Evolutionary conservation across 108 stramenopile species (phyloP).

Genomic region (Pseudonitzschia multiseries): DNA sequence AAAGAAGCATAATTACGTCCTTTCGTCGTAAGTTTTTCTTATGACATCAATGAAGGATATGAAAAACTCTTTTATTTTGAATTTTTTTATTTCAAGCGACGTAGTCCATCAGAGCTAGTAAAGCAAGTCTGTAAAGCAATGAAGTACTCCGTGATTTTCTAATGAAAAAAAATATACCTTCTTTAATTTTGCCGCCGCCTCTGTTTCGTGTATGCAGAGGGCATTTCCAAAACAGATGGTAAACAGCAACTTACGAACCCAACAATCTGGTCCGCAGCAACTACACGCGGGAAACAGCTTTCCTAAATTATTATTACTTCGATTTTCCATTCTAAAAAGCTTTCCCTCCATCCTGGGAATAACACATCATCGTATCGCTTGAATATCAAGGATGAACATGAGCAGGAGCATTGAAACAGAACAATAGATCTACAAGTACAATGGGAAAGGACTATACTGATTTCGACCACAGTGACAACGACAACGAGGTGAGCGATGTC

Average conservation of each 20-base stretch:
- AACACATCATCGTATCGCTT: background rate
- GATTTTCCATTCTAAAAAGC: background rate
- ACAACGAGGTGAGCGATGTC: constrained; percentile 38
- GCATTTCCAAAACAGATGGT: constrained; percentile 9
- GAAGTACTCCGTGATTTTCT: no score
- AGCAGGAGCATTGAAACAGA: background rate
- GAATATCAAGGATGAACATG: background rate
- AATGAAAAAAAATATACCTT: background rate
- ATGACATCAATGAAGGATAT: no score
- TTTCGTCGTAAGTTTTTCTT: no score
- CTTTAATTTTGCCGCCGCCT: background rate
- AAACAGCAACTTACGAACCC: constrained; percentile 6
- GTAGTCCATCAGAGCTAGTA: no score
- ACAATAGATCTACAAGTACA: constrained; percentile 6
- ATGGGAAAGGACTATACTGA: constrained; percentile 41
- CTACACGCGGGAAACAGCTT: background rate
- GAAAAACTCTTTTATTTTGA: no score
- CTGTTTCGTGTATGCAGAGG: background rate
- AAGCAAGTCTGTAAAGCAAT: no score
- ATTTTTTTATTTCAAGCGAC: no score
- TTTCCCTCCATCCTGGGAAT: background rate
- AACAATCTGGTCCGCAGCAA: background rate
- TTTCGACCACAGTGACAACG: constrained; percentile 29
- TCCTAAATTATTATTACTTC: background rate
- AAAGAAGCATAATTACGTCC: no score